Evolutionary conservation across 2,329 filamentous ascomycete genomes (phyloP).

Genomic region (Scedosporium minutisporum): DNA sequence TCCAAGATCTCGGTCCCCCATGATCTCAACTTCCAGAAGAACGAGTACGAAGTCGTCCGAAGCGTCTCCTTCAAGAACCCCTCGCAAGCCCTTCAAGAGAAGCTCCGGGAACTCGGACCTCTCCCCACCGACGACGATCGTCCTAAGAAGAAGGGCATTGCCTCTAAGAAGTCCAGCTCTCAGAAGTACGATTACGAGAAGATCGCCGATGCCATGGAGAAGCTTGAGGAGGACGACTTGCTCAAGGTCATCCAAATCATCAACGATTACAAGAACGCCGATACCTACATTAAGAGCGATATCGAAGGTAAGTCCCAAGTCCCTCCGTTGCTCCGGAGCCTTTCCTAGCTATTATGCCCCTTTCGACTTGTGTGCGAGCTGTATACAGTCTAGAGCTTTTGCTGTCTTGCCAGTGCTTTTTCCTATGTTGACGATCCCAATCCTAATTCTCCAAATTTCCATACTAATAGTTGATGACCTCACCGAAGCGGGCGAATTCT

Average conservation of each 20-base stretch:
- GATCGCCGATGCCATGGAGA: constrained; percentile 82
- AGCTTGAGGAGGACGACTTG: constrained; percentile 84
- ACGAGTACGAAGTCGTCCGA: constrained; percentile 76
- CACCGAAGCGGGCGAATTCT: constrained; percentile 77
- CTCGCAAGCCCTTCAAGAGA: constrained; percentile 69
- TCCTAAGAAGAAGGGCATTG: constrained; percentile 53
- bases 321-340: not conserved
- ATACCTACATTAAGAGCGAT: constrained; percentile 96
- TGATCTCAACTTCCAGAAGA: constrained; percentile 82
- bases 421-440: constrained; percentile 10
- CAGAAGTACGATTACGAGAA: constrained; percentile 82
- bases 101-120: constrained; percentile 74
- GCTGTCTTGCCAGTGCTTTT: constrained; percentile 5
- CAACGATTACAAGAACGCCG: constrained; percentile 88
- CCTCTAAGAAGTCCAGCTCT: constrained; percentile 67
- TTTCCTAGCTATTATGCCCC: constrained; percentile 1
- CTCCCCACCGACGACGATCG: constrained; percentile 64
- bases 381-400: constrained; percentile 6
- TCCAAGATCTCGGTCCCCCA: constrained; percentile 72
- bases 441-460: constrained; percentile 19
- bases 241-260: constrained; percentile 95
- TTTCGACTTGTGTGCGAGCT: not conserved
- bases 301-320: constrained; percentile 63
- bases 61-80: constrained; percentile 84
- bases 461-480: constrained; percentile 26